Evolutionary conservation across 768 basidiomycete species (phyloP).

Genomic region (Trametopsis cervina): DNA sequence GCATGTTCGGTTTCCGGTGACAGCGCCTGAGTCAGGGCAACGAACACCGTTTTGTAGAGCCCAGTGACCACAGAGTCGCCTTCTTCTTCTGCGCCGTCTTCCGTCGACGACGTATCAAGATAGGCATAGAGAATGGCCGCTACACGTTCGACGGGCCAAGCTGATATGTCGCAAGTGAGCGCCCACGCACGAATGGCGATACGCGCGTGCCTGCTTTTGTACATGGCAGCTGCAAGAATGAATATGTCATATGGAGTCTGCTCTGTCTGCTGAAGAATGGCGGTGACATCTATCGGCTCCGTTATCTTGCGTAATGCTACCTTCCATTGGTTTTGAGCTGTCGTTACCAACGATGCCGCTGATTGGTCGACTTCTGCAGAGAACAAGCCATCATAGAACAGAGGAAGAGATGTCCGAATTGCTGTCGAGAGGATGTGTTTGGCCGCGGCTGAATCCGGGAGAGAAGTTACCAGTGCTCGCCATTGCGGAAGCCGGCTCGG

Average conservation of each 20-base stretch:
- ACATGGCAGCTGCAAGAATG: not conserved
- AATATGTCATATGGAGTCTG: not conserved
- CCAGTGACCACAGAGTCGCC: not conserved
- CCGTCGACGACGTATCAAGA: not conserved
- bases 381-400: slow-evolving; percentile 22
- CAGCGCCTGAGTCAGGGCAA: not conserved
- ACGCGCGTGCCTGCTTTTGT: not conserved
- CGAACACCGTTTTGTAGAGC: not conserved
- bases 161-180: not conserved
- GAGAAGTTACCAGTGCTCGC: slow-evolving; percentile 27
- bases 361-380: not conserved
- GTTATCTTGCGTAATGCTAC: not conserved
- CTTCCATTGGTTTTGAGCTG: slow-evolving; percentile 10
- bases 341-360: not conserved
- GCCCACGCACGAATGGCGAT: not conserved
- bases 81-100: not conserved
- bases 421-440: slow-evolving; percentile 42
- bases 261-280: not conserved
- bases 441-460: slow-evolving; percentile 31
- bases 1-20: not conserved
- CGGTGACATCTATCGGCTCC: not conserved
- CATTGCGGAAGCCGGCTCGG: slow-evolving; percentile 30
- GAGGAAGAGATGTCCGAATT: slow-evolving; percentile 29
- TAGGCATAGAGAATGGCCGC: not conserved
- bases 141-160: not conserved